Conservation (phyloP, 768 basidiomycete species). For the Pleurotus platypus region DNA sequence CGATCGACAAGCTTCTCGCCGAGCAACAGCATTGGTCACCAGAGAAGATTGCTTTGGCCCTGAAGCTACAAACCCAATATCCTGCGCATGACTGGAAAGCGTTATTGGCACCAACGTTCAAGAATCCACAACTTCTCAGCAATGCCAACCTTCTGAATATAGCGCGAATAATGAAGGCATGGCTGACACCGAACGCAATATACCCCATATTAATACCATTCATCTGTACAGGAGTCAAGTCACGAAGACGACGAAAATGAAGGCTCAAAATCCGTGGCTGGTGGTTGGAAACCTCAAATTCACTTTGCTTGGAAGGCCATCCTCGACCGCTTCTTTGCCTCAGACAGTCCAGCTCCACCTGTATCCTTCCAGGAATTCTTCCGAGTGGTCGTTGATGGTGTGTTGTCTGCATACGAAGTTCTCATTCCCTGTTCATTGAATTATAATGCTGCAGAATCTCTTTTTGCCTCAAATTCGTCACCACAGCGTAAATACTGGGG, state of each 20-base stretch:
- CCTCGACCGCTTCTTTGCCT: constrained; percentile 64
- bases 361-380: constrained; percentile 90
- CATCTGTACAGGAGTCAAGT: constrained; percentile 46
- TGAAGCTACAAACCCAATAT: constrained; percentile 62
- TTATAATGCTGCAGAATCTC: constrained; percentile 55
- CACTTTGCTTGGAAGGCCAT: constrained; percentile 91
- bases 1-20: constrained; percentile 50
- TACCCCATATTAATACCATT: constrained; percentile 9
- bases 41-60: constrained; percentile 80
- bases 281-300: constrained; percentile 83
- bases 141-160: constrained; percentile 69
- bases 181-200: constrained; percentile 9
- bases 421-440: neutral
- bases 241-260: constrained; percentile 49
- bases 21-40: constrained; percentile 70
- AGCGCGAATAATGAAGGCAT: constrained; percentile 78
- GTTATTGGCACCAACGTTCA: constrained; percentile 70
- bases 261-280: constrained; percentile 43
- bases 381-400: constrained; percentile 87
- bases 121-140: constrained; percentile 64
- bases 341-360: constrained; percentile 35
- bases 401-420: constrained; percentile 16
- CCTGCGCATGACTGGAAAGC: constrained; percentile 67
- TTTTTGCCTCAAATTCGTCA: constrained; percentile 83
- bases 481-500: constrained; percentile 92